Percentiles rank a stretch among this genome's conserved stretches.
Conservation (phyloP, 164 flowering plant species). For the Annona squamosa region DNA sequence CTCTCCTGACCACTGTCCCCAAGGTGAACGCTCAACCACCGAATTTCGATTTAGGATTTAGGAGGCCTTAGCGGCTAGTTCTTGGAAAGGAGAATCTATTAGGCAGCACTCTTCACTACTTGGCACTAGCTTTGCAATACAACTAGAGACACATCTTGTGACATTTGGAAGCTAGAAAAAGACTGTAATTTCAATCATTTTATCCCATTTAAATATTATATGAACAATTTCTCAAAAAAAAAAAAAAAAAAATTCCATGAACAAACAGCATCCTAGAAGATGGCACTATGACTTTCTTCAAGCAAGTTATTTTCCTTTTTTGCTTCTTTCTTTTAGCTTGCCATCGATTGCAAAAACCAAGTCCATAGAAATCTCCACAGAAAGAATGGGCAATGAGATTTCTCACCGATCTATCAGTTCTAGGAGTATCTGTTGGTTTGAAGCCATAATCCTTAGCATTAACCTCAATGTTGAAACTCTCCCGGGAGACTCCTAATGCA, state of each 20-base stretch:
- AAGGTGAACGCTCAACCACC: too few species aligned
- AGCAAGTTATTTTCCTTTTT: not conserved
- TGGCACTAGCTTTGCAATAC: too few species aligned
- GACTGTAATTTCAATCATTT: not conserved
- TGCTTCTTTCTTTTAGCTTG: not conserved
- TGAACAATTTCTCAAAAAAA: too few species aligned
- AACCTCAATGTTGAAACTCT: conserved; percentile 67
- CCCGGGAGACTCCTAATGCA: conserved; percentile 81
- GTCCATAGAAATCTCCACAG: not conserved
- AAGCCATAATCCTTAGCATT: conserved; percentile 80
- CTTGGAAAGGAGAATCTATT: too few species aligned
- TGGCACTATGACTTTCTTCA: not conserved
- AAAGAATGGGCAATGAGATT: not conserved
- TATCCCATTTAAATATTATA: not conserved
- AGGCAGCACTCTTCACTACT: too few species aligned
- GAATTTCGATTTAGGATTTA: too few species aligned
- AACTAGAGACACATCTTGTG: not conserved
- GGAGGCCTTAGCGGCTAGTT: too few species aligned
- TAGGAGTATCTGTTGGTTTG: conserved; percentile 85
- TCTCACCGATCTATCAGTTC: conserved; percentile 94
- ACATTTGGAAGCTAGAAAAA: not conserved
- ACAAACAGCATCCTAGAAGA: not conserved
- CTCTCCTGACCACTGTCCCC: too few species aligned
- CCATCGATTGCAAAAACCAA: not conserved
- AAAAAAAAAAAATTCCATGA: not conserved